Conservation (phyloP, 352 stramenopile species). For the Globisporangium polare region DNA sequence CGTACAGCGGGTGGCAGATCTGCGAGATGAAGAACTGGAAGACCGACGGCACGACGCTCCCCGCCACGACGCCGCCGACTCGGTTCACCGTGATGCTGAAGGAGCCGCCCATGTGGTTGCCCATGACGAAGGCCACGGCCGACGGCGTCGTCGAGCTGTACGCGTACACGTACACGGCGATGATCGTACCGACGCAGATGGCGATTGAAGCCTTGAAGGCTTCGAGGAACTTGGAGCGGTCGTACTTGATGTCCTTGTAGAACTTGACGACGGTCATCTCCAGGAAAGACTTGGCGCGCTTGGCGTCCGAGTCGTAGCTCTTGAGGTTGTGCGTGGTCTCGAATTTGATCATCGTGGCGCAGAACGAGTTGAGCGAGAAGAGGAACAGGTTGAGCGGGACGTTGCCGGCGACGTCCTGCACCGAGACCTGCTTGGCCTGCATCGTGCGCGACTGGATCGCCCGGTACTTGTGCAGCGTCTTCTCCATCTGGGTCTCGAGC, state of each 20-base stretch:
- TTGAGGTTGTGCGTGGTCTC: constrained; percentile 21
- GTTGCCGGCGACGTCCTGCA: constrained; percentile 77
- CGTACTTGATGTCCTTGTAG: constrained; percentile 34
- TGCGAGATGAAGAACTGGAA: constrained; percentile 85
- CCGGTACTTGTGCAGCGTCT: constrained; percentile 59
- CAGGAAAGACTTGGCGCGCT: constrained; percentile 49
- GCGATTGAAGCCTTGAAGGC: constrained; percentile 55
- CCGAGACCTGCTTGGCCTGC: constrained; percentile 39
- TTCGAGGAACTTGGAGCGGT: constrained; percentile 26
- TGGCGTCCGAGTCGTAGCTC: constrained; percentile 41
- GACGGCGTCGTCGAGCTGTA: constrained; percentile 62
- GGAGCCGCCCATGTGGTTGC: constrained; percentile 68
- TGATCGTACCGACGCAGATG: constrained; percentile 58
- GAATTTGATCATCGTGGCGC: constrained; percentile 68
- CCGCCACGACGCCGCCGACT: constrained; percentile 77
- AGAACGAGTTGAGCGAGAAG: constrained; percentile 84
- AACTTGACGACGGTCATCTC: constrained; percentile 15
- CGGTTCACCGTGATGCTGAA: constrained; percentile 83
- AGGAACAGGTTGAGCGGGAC: constrained; percentile 78
- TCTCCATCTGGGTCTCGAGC: constrained; percentile 69
- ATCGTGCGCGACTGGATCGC: constrained; percentile 52
- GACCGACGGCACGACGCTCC: constrained; percentile 75
- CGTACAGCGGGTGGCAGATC: constrained; percentile 35
- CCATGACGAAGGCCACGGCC: constrained; percentile 74
- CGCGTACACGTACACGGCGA: constrained; percentile 72